Conservation (phyloP, 2,329 filamentous ascomycete genomes). For the Alternaria viburni region DNA sequence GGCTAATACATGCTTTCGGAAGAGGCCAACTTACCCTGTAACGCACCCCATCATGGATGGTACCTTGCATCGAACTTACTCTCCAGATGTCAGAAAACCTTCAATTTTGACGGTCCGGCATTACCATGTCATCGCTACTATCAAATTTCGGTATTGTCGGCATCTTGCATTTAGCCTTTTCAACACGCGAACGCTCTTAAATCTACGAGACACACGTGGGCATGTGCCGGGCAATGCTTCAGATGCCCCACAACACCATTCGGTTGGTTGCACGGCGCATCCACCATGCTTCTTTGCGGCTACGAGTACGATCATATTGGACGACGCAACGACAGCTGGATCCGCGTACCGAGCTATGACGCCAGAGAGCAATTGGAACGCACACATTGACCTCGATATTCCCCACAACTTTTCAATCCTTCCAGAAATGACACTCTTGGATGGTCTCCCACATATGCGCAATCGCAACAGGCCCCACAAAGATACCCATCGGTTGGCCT, state of each 20-base stretch:
- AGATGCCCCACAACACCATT: conserved; percentile 30
- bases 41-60: neutral
- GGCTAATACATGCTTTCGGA: neutral
- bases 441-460: neutral
- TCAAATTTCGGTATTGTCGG: neutral
- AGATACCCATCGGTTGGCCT: neutral
- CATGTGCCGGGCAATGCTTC: neutral
- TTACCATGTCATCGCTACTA: neutral
- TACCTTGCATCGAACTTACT: conserved; percentile 7
- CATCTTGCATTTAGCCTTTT: conserved; percentile 22
- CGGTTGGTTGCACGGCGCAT: conserved; percentile 5
- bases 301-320: neutral
- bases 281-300: neutral
- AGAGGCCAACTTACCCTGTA: conserved; percentile 7
- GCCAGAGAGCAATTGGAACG: neutral
- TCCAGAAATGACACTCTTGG: neutral
- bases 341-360: neutral
- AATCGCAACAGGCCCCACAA: conserved; percentile 16
- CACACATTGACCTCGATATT: neutral
- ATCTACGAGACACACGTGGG: conserved; percentile 15
- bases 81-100: neutral
- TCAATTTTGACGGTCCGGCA: neutral
- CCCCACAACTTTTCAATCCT: neutral
- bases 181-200: neutral
- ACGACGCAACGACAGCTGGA: neutral